These are phyloP conservation scores for Trichophaea hybrida DNA, from an alignment of 2,329 filamentous ascomycete genomes.

Conservation along the genomic window DNA sequence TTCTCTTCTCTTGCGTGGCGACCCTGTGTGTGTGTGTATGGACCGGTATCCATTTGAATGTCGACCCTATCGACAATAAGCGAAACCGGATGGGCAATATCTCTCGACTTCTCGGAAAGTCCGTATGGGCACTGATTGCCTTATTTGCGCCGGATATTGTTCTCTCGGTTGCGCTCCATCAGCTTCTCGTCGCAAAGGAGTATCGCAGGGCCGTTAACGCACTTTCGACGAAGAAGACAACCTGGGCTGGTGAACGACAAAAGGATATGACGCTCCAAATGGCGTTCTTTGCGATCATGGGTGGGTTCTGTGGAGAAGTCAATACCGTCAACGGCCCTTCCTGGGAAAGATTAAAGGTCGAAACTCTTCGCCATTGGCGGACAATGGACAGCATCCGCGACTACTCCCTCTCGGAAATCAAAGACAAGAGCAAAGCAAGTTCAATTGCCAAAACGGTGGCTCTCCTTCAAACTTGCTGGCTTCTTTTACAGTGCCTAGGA, in stretches of 20 bases:
- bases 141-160: slow-evolving; percentile 3
- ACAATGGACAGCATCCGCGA: background rate
- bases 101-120: background rate
- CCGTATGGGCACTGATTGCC: background rate
- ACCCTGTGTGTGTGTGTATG: slow-evolving; percentile 32
- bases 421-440: slow-evolving; percentile 27
- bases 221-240: background rate
- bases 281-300: slow-evolving; percentile 5
- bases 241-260: background rate
- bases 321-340: background rate
- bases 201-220: background rate
- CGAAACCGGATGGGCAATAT: background rate
- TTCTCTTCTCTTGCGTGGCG: slow-evolving; percentile 30
- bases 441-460: slow-evolving; percentile 25
- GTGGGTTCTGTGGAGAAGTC: background rate
- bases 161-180: background rate
- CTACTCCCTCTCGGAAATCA: slow-evolving; percentile 13
- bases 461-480: slow-evolving; percentile 24
- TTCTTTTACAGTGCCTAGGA: slow-evolving; percentile 23
- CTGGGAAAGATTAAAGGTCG: background rate
- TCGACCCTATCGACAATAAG: slow-evolving; percentile 17
- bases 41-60: slow-evolving; percentile 32
- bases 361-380: background rate
- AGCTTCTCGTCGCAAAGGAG: background rate
- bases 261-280: background rate